Conservation (phyloP, 345 rosid genomes). For the Xanthoceras sorbifolium region DNA sequence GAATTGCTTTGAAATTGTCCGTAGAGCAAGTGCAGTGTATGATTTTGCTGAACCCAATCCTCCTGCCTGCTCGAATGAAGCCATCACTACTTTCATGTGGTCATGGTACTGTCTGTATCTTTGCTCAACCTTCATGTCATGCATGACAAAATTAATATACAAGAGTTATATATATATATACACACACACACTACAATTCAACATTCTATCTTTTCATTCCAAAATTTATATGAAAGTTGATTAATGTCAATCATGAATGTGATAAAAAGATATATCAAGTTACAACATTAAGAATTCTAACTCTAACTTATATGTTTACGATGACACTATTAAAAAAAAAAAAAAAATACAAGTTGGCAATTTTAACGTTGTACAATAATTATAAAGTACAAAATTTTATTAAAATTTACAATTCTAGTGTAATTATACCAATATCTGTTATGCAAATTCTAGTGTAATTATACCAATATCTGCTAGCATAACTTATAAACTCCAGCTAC, state of each 20-base stretch:
- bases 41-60: slow-evolving; percentile 65
- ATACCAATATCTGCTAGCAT: background rate
- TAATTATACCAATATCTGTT: background rate
- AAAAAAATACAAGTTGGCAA: too few relatives aligned
- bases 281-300: background rate
- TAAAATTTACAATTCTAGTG: too few relatives aligned
- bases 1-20: slow-evolving; percentile 76
- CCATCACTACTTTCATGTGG: slow-evolving; percentile 60
- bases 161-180: background rate
- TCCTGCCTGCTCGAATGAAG: slow-evolving; percentile 66
- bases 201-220: background rate
- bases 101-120: slow-evolving; percentile 69
- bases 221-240: too few relatives aligned
- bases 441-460: too few relatives aligned
- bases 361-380: too few relatives aligned
- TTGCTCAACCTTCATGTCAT: slow-evolving; percentile 62
- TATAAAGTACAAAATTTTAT: background rate
- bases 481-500: background rate
- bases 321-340: background rate
- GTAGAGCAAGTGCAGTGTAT: slow-evolving; percentile 65
- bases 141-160: background rate
- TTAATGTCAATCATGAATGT: background rate
- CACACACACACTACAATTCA: background rate
- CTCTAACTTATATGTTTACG: background rate
- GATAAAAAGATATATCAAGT: too few relatives aligned